phyloP scores from a whole-genome alignment of 2,329 filamentous ascomycete species.

The Penicillium sp. region DNA sequence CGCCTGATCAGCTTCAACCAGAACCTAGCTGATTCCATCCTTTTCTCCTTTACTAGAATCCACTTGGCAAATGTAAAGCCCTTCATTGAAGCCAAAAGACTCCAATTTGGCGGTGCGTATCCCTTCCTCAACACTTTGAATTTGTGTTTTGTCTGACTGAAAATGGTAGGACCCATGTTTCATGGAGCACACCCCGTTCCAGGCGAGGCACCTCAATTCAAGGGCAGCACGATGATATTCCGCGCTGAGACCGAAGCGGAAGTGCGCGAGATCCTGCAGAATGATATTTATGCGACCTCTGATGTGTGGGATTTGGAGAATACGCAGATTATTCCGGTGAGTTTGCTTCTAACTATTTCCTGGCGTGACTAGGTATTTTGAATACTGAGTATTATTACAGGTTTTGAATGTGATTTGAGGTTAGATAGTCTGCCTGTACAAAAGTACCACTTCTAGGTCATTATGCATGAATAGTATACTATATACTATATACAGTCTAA shows the following conservation, averaged over 20 bases:
- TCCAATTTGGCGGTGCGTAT: conserved; percentile 62
- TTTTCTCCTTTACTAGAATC: conserved; percentile 23
- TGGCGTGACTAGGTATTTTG: too few species aligned
- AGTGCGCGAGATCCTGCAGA: conserved; percentile 61
- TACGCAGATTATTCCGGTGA: conserved; percentile 41
- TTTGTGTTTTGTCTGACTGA: conserved; percentile 7
- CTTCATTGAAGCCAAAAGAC: conserved; percentile 51
- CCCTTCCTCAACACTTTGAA: conserved; percentile 1
- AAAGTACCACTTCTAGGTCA: neutral
- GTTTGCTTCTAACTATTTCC: conserved; percentile 13
- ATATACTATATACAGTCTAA: neutral
- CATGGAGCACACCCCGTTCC: conserved; percentile 60
- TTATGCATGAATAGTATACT: neutral
- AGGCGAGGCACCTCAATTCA: conserved; percentile 61
- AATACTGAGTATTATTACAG: neutral
- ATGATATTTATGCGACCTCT: conserved; percentile 66
- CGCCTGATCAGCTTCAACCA: neutral
- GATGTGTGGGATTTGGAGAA: conserved; percentile 81
- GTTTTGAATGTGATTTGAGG: neutral
- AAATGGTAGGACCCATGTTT: conserved; percentile 58
- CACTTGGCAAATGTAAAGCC: conserved; percentile 59
- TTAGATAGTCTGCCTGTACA: conserved; percentile 19
- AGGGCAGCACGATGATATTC: conserved; percentile 67
- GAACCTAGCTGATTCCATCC: too few species aligned
- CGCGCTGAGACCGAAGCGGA: conserved; percentile 66